Evolutionary conservation across 371 early-diverging fungal genomes (phyloP), one percentile per base, ranked within the genome.

Genomic region (Lichtheimia hyalospora): DNA sequence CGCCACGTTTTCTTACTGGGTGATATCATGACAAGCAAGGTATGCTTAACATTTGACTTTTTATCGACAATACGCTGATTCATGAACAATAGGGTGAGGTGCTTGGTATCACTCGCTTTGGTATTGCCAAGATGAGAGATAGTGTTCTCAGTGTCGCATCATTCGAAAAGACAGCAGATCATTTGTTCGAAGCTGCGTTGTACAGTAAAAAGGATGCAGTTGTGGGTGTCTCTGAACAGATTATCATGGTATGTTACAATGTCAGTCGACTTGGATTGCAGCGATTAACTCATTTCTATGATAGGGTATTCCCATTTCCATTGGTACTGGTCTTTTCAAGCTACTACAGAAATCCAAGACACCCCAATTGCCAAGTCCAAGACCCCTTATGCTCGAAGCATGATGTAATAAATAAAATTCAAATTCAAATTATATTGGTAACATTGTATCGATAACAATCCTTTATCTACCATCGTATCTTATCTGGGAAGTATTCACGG

Each of bases 101-200:
- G 3, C 78, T 98, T 23, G 99, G 99, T 65, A 98, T 99, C 61
- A 99, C 99, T 21, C 93, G 99, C 39, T 96, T 96, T 80, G 99
- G 99, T 75, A 95, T 99, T 58, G 91, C 96, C 59, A 98, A 97
- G 85, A 98, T 99, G 98, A 96, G 95, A 71, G 96, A 96, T 71
- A 92, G 93, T 68, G 99, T 99, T n/a, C 89, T 99, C 62, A 99
- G 99, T 96, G 84, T 99, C 67, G 99, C 99, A 1, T 97, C 97
- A 40, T 99, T 99, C 75, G 99, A 99, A 80, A 97, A 98, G 85
- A 99, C 99, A 2, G 95, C 97, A 0, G 99, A 99, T 69, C 98
- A 99, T 69, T 79, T 99, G 68, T 99, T 99, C 71, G 97, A 99
- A 52, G 99, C 99, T 0, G 92, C 99, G 1, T 83, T 97, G 65